A percentile compares a stretch with the other conserved stretches of the same genome.
Evolutionary conservation across 306 rosid genomes (phyloP).

Genomic region (Corylus avellana): DNA sequence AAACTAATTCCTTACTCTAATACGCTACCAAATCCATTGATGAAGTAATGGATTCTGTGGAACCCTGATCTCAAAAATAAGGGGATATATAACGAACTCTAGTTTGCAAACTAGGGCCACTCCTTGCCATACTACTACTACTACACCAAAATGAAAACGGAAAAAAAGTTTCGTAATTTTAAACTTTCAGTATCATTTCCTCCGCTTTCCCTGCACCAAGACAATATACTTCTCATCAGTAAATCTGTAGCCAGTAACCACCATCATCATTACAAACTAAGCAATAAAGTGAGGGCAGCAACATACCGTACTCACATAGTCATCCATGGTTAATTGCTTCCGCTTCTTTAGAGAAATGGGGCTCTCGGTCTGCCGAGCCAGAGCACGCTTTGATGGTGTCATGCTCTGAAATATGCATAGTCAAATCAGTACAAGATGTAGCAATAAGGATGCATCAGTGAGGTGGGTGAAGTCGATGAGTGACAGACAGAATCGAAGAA

Average conservation of each 20-base stretch:
- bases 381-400: constrained; percentile 84
- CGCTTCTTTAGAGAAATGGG: constrained; percentile 75
- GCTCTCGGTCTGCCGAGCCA: constrained; percentile 74
- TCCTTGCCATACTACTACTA: neutral
- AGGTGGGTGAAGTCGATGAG: neutral
- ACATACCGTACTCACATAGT: constrained; percentile 62
- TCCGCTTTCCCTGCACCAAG: constrained; percentile 74
- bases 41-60: neutral
- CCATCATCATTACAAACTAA: neutral
- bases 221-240: constrained; percentile 10
- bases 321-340: constrained; percentile 86
- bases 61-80: constrained; percentile 1
- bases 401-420: constrained; percentile 51
- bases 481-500: neutral
- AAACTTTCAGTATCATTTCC: constrained; percentile 44
- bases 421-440: neutral
- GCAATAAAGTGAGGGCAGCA: neutral
- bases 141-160: neutral
- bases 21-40: neutral
- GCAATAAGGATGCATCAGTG: neutral
- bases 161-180: neutral
- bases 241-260: constrained; percentile 12
- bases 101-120: neutral
- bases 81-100: constrained; percentile 6
- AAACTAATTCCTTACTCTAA: neutral